phyloP scores from a whole-genome alignment of 1,284 basidiomycete genomes.

The Puccinia novopanici region DNA sequence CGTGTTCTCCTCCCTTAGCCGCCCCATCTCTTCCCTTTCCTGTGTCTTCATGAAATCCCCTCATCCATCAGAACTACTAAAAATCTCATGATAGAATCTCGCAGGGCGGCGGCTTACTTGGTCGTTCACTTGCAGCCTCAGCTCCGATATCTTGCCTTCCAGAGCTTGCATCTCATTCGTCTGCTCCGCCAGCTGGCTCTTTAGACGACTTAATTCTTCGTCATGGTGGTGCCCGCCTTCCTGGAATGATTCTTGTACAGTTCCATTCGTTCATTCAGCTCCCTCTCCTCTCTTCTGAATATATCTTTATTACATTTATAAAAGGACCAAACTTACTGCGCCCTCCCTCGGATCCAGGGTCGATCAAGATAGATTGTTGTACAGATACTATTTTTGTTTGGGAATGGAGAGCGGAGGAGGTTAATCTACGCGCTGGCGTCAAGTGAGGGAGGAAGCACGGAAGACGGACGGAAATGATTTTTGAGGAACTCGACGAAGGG shows the following conservation, averaged over 20 bases:
- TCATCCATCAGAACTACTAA: too few species aligned
- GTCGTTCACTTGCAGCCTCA: slow-evolving; percentile 57
- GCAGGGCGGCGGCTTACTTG: not conserved
- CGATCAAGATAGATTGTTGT: slow-evolving; percentile 63
- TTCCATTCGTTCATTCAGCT: not conserved
- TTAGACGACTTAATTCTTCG: slow-evolving; percentile 76
- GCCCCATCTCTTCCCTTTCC: slow-evolving; percentile 39
- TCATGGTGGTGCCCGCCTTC: slow-evolving; percentile 75
- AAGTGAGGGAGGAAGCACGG: not conserved
- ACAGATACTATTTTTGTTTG: slow-evolving; percentile 61
- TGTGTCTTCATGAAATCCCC: slow-evolving; percentile 14
- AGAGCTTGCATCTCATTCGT: slow-evolving; percentile 72
- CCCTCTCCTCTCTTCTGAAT: not conserved
- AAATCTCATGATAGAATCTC: too few species aligned
- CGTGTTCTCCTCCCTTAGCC: slow-evolving; percentile 8
- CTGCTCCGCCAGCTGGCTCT: slow-evolving; percentile 76
- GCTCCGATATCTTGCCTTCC: slow-evolving; percentile 56
- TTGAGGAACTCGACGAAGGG: slow-evolving; percentile 99
- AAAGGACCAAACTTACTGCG: slow-evolving; percentile 20
- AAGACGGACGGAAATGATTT: slow-evolving; percentile 81
- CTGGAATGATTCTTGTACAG: slow-evolving; percentile 60
- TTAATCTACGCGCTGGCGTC: slow-evolving; percentile 29
- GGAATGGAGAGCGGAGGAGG: not conserved
- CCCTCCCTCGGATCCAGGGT: slow-evolving; percentile 61
- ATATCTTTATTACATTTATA: not conserved